Base-by-base conservation (phyloP, 495 filamentous ascomycete genomes). In the Rostrohypoxylon terebratum region DNA sequence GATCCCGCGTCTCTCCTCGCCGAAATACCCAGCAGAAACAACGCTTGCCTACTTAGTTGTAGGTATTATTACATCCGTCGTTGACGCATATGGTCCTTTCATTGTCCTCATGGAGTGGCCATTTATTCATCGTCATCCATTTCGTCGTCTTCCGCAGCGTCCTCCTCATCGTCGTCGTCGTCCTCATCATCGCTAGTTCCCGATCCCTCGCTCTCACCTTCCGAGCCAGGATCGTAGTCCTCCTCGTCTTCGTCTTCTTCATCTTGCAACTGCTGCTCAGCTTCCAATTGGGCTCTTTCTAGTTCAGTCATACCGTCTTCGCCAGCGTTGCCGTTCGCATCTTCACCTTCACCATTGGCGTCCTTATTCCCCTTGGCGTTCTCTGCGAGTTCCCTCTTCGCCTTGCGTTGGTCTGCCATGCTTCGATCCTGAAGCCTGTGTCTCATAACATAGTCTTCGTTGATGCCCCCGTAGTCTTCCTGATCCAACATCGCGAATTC, bases 401-500 rank as follows among this genome's bases (percentile, higher is more conserved):
- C 96, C 66, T 93, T 90, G 21, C 96, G 80, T 67, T 90, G 87
- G 74, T 95, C 95, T 4, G 96, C 96, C 89, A 99, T 89, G 75
- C 93, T 97, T 20, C 93, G 89, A 77, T 99, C 96, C 61, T 97
- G 93, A 34, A 99, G 86, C 13, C 88, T 87, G 73, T 97, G 92
- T 13, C 87, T 84, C 73, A 91, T 90, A 55, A 98, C 87, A 77
- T 97, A 99, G 16, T 63, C 76, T 23, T 84, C 83, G 68, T 98
- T 93, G 57, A 99, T 98, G 2, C 90, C 92, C 1, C 85, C 81
- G 76, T 91, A 95, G 73, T 97, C 90, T 45, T 90, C 93, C 78
- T 96, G 92, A 76, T 96, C 93, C 44, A 96, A 83, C 92, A 96
- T 96, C 13, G 87, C 87, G 72, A 97, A 94, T 68, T 96, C 93